Evolutionary conservation across 1,139 yeast species (phyloP).

Genomic region (Yamadazyma pseudoaaseri): DNA sequence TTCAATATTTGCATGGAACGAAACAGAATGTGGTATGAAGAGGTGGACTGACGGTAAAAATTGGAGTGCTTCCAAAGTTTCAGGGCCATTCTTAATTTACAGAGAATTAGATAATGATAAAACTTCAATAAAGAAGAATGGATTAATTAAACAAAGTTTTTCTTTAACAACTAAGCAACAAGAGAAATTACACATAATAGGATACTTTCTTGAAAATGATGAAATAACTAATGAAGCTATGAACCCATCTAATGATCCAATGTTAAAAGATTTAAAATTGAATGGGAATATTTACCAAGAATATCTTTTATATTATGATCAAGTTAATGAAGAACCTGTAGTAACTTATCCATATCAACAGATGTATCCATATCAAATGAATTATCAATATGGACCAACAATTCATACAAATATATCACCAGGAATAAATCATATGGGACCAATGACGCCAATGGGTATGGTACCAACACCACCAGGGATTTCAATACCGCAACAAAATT

Average conservation of each 20-base stretch:
- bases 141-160: slow-evolving; percentile 59
- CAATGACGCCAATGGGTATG: background rate
- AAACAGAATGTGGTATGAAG: slow-evolving; percentile 66
- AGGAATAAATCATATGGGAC: background rate
- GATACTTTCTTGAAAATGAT: slow-evolving; percentile 36
- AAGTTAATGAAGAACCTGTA: slow-evolving; percentile 7
- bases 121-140: slow-evolving; percentile 33
- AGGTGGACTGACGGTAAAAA: slow-evolving; percentile 76
- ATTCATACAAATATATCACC: too few species aligned
- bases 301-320: slow-evolving; percentile 19
- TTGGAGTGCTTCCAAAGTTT: slow-evolving; percentile 72
- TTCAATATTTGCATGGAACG: slow-evolving; percentile 72
- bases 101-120: slow-evolving; percentile 51
- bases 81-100: slow-evolving; percentile 63
- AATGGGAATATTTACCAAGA: slow-evolving; percentile 21
- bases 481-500: background rate
- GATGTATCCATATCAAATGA: background rate
- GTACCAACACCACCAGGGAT: background rate
- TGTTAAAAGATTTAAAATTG: slow-evolving; percentile 18
- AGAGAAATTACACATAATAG: slow-evolving; percentile 54
- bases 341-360: slow-evolving; percentile 6
- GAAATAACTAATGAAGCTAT: slow-evolving; percentile 1
- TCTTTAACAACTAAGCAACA: slow-evolving; percentile 49
- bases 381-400: background rate
- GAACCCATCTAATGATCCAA: slow-evolving; percentile 20